These are phyloP conservation scores for Dovyalis caffra DNA, from an alignment of 345 rosid genomes.

Conservation along the genomic window DNA sequence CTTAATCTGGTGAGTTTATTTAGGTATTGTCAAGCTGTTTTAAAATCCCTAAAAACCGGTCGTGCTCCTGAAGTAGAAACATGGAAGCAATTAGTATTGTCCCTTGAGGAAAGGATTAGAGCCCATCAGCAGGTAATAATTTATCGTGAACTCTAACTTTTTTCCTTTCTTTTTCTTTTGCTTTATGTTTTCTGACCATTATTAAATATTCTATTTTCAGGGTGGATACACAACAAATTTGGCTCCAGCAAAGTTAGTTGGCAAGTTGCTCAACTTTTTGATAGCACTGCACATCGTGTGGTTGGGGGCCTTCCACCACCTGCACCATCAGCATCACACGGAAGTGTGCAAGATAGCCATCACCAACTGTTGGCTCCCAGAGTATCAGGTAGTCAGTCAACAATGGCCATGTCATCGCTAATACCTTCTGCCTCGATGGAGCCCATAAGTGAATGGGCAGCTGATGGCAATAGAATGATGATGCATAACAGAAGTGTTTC, in stretches of 20 bases:
- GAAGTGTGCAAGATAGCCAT: slow-evolving; percentile 38
- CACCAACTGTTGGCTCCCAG: slow-evolving; percentile 42
- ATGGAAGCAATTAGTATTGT: slow-evolving; percentile 54
- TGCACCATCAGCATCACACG: slow-evolving; percentile 41
- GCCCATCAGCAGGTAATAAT: slow-evolving; percentile 65
- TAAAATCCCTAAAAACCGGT: slow-evolving; percentile 65
- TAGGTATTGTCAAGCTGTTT: slow-evolving; percentile 78
- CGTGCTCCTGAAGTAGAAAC: slow-evolving; percentile 68
- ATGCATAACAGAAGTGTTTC: slow-evolving; percentile 75
- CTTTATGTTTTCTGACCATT: not conserved
- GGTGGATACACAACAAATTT: slow-evolving; percentile 72
- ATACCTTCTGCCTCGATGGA: slow-evolving; percentile 74
- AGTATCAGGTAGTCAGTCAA: slow-evolving; percentile 71
- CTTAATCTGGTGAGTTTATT: slow-evolving; percentile 26
- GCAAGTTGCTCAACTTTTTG: slow-evolving; percentile 76
- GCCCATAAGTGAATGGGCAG: slow-evolving; percentile 60
- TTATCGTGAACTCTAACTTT: not conserved
- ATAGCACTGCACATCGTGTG: slow-evolving; percentile 75
- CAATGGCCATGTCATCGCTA: slow-evolving; percentile 70
- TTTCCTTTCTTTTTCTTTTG: not conserved
- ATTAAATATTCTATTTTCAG: slow-evolving; percentile 37
- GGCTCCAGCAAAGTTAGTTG: slow-evolving; percentile 72
- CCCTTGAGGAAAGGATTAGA: slow-evolving; percentile 74
- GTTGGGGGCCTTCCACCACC: slow-evolving; percentile 81
- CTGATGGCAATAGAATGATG: slow-evolving; percentile 59